Percentiles rank a stretch among this genome's conserved stretches.
These are phyloP conservation scores for Fusarium decemcellulare DNA, from an alignment of 2,329 filamentous ascomycete species.

Conservation along the genomic window DNA sequence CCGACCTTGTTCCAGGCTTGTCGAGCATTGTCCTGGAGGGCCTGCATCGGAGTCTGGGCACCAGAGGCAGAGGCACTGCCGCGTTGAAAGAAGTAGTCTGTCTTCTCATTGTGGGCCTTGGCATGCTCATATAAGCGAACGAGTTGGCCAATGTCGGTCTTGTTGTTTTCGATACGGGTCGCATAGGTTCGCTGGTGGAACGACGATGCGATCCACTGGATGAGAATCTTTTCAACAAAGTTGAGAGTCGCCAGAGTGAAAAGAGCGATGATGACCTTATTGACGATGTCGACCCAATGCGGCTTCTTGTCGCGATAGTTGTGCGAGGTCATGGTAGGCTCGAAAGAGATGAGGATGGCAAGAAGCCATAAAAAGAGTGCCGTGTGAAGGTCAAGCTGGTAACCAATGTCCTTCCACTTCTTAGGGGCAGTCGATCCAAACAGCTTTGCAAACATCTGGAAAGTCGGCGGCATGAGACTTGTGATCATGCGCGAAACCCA, in stretches of 20 bases:
- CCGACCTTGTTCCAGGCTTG: conserved; percentile 85
- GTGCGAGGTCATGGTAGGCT: conserved; percentile 81
- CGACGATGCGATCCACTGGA: conserved; percentile 93
- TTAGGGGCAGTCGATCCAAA: conserved; percentile 88
- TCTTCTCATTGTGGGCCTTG: conserved; percentile 77
- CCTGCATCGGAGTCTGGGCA: conserved; percentile 79
- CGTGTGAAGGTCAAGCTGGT: conserved; percentile 85
- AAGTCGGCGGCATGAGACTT: conserved; percentile 62
- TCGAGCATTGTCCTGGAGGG: conserved; percentile 82
- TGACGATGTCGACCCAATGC: conserved; percentile 82
- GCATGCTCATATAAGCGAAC: conserved; percentile 76
- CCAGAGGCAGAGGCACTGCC: conserved; percentile 66
- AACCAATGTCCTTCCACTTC: conserved; percentile 93
- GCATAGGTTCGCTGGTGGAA: conserved; percentile 94
- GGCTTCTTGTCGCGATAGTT: conserved; percentile 52
- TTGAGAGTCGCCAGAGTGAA: conserved; percentile 87
- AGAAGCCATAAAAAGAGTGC: conserved; percentile 95
- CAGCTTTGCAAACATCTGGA: conserved; percentile 73
- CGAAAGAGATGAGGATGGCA: conserved; percentile 86
- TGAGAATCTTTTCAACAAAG: conserved; percentile 91
- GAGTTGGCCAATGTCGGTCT: conserved; percentile 81
- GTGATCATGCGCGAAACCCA: conserved; percentile 79
- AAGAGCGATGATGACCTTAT: conserved; percentile 89
- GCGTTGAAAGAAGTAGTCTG: conserved; percentile 65
- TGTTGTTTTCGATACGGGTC: conserved; percentile 92